phyloP scores from a whole-genome alignment of 1,284 basidiomycete genomes.

The Sanguinoderma infundibulare region DNA sequence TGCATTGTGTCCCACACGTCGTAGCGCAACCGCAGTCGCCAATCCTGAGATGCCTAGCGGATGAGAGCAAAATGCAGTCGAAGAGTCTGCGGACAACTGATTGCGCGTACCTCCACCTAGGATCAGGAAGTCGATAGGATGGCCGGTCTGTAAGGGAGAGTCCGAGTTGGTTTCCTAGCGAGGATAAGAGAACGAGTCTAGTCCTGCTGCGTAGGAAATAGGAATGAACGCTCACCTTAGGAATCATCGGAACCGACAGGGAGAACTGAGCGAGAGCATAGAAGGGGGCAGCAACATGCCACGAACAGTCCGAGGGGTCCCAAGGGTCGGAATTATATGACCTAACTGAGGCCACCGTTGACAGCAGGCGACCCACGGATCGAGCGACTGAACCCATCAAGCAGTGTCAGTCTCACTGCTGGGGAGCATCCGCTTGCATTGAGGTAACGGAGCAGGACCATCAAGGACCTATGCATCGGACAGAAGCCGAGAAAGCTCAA shows the following conservation, averaged over 20 bases:
- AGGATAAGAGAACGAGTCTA: too few species aligned
- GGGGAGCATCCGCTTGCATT: neutral
- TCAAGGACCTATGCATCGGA: neutral
- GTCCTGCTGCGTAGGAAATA: too few species aligned
- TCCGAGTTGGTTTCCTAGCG: constrained; percentile 4
- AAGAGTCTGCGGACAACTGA: neutral
- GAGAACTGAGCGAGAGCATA: neutral
- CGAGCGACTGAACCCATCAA: neutral
- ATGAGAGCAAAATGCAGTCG: neutral
- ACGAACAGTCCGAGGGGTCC: neutral
- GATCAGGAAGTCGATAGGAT: constrained; percentile 16
- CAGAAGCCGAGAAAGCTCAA: neutral
- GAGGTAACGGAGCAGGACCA: neutral
- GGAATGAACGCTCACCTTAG: constrained; percentile 7
- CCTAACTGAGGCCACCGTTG: neutral
- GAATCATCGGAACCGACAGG: constrained; percentile 2
- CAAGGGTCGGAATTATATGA: neutral
- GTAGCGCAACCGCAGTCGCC: constrained; percentile 50
- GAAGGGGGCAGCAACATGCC: neutral
- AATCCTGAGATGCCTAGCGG: constrained; percentile 40
- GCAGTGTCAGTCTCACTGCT: neutral
- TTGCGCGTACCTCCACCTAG: constrained; percentile 10
- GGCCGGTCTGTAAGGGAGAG: constrained; percentile 14
- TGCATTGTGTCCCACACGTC: constrained; percentile 43
- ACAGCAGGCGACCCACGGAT: neutral